Evolutionary conservation across 2,329 filamentous ascomycete genomes (phyloP), one percentile per base, ranked within the genome.

Genomic region (Aureobasidium namibiae): DNA sequence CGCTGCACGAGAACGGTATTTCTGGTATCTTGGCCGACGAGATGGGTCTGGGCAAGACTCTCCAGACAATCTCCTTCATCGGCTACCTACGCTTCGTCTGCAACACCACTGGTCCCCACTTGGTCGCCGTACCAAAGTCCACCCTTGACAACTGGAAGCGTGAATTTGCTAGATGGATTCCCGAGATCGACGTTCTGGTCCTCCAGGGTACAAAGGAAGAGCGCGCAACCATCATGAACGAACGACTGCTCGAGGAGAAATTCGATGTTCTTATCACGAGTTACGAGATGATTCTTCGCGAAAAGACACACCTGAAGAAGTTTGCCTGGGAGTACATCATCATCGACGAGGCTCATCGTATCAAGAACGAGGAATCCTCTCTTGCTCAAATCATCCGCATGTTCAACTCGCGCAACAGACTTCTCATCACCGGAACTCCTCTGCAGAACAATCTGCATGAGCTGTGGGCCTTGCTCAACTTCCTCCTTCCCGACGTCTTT

Each of bases 251-350:
- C 18, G 89, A 95, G 61, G 91, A 96, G 72, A 90, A 95, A 65
- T 99, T 99, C 66, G 94, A 99, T 68, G 92, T 97, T 18, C 96
- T 92, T 76, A 89, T 99, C 71, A 99, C 94, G 14, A 96, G 92
- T 72, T 99, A 99, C 76, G 94, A 99, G 73, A 97, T 99, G 92
- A 91, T 99, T 61, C 80, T 99, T 13, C 85, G 94, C 60, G 94
- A 99, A 71, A 97, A 99, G 77, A 80, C 89, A 1, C 90, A 96
- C 66, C 75, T 99, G 65, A 96, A 94, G 77, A 97, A 97, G 73
- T 95, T 99, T 72, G 92, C 94, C 0, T 99, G 94, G 94, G 92
- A 99, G 73, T 99, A 99, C 74, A 99, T 99, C 73, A 96, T 99
- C 66, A 96, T 99, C 64, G 94, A 99, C 68, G 94, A 99, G 69